Percentiles rank a stretch among this genome's conserved stretches.
Conservation (phyloP, 2,329 filamentous ascomycete species). For the Chaetomiaceae sp. region DNA sequence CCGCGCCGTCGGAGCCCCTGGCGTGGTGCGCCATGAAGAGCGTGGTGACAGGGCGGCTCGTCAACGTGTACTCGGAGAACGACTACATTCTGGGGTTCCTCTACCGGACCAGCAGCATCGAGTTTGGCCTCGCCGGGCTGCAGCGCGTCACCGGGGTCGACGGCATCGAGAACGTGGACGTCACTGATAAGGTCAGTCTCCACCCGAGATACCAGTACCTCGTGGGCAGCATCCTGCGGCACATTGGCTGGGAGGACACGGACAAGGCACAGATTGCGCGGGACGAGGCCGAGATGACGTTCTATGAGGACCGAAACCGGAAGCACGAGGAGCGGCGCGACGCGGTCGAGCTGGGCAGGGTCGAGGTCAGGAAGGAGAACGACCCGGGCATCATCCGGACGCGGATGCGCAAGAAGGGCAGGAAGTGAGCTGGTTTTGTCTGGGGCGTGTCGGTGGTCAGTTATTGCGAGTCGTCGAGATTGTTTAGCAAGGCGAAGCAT, state of each 20-base stretch:
- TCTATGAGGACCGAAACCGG: constrained; percentile 28
- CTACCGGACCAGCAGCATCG: constrained; percentile 75
- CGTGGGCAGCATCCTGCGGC: constrained; percentile 61
- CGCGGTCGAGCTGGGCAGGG: constrained; percentile 19
- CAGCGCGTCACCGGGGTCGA: constrained; percentile 66
- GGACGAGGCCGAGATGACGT: constrained; percentile 31
- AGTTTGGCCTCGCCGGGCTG: constrained; percentile 79
- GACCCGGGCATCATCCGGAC: constrained; percentile 25
- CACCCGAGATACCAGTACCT: constrained; percentile 68
- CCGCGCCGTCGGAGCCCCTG: constrained; percentile 65
- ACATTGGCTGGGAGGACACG: constrained; percentile 66
- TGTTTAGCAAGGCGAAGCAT: background rate
- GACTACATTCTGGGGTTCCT: constrained; percentile 87
- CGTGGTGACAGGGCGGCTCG: constrained; percentile 75
- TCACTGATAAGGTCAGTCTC: constrained; percentile 60
- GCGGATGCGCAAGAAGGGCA: constrained; percentile 24
- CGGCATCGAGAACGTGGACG: constrained; percentile 63
- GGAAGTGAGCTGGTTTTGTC: constrained; percentile 14
- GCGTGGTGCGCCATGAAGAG: constrained; percentile 76
- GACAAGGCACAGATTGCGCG: constrained; percentile 37
- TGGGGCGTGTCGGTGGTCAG: background rate
- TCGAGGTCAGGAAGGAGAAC: constrained; percentile 17
- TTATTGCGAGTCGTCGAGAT: background rate
- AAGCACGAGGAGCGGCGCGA: constrained; percentile 26
- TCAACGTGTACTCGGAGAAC: constrained; percentile 85